Base-by-base conservation (phyloP, 1,139 yeast species). In the Nakaseomyces nivariensis region DNA sequence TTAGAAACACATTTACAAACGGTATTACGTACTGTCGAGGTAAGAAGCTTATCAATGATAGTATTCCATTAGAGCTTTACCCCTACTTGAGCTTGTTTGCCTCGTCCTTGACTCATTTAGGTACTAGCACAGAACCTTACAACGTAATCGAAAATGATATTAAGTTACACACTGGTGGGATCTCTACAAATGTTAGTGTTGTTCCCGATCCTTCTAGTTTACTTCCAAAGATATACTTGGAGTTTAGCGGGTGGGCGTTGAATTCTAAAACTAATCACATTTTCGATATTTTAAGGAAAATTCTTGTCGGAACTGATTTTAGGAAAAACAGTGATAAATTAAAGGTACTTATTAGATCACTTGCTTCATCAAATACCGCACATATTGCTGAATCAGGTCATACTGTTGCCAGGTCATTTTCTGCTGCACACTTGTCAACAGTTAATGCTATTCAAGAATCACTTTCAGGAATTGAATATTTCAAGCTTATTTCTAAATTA, bases 361-460 rank as follows among this genome's bases (percentile, higher is more conserved):
- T 83, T 63, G 85, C 87, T 0, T 85, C 90, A 43, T 90, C 88
- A 59, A 88, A 86, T 59, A 72, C 89, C 57, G 82, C 89, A 58
- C 73, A 76, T 9, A 77, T 89, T 48, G 92, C 96, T 5, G 95
- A 90, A 54, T 73, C 85, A 47, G 99, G 99, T 0, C 97, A 92
- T 63, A 73, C 84, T 1, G 90, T 76, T 67, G 96, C 97, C 1
- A 76, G 81, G 56, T 74, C 81, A 4, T 79, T 72, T 57, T 82
- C 95, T 4, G 73, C 78, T 40, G 77, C 96, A 0, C 76, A 79
- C 37, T 69, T 88, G 10, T 78, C 88, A 1, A 71, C 78, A 1
- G 73, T 81, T 17, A 80, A 79, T 50, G 73, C 81, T 9, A 72
- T 89, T 24, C 72, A 75, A 49, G 95, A 92, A 59, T 59, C 72